These are phyloP conservation scores for Thoreauomyces humboldtii DNA, from an alignment of 192 early-diverging fungal species.

Conservation along the genomic window DNA sequence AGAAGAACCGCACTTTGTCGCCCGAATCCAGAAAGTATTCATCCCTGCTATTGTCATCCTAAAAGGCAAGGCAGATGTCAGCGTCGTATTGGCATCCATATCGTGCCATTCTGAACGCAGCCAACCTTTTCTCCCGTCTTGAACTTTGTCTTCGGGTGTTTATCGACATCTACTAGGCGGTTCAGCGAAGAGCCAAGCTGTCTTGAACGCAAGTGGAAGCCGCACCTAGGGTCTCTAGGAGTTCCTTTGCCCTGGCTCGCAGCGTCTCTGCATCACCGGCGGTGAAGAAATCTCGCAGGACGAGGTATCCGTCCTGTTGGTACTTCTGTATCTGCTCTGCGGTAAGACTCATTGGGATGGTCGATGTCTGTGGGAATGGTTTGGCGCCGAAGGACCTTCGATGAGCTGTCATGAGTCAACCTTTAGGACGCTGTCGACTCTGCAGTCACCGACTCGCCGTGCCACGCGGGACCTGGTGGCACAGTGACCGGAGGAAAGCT, in stretches of 20 bases:
- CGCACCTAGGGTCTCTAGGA: slow-evolving; percentile 58
- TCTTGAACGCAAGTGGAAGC: no score
- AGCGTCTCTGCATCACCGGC: slow-evolving; percentile 43
- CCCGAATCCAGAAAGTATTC: slow-evolving; percentile 86
- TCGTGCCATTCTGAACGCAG: slow-evolving; percentile 1
- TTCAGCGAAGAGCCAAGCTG: no score
- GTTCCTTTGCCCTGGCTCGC: slow-evolving; percentile 43
- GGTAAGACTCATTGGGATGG: no score
- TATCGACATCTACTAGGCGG: slow-evolving; percentile 57
- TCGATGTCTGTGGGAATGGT: no score
- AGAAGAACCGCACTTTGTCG: slow-evolving; percentile 83
- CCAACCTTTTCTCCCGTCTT: slow-evolving; percentile 60
- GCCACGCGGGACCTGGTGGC: no score
- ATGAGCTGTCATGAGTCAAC: no score
- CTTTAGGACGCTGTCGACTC: no score
- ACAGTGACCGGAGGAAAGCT: no score
- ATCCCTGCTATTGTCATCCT: slow-evolving; percentile 69
- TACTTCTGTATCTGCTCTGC: slow-evolving; percentile 11
- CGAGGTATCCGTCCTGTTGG: slow-evolving; percentile 56
- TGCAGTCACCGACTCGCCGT: no score
- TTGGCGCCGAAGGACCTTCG: no score
- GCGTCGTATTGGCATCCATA: no score
- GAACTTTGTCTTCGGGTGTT: slow-evolving; percentile 78
- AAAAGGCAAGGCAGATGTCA: no score
- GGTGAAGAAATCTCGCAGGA: slow-evolving; percentile 66